These are phyloP conservation scores for Baorangia bicolor DNA, from an alignment of 768 basidiomycete genomes.

Conservation along the genomic window DNA sequence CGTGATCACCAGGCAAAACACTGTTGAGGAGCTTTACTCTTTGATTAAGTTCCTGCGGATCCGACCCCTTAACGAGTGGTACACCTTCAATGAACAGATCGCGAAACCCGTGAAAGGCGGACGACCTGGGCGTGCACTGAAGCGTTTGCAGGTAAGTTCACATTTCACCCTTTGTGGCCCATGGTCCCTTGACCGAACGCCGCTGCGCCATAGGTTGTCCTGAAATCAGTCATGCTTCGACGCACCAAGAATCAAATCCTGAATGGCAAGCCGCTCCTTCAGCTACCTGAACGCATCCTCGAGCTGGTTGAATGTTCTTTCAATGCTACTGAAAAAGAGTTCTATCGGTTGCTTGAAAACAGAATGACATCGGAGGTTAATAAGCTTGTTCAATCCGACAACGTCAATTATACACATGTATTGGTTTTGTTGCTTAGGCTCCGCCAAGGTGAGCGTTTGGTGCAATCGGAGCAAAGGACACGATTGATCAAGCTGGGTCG, in stretches of 20 bases:
- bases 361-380: slow-evolving; percentile 68
- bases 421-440: slow-evolving; percentile 74
- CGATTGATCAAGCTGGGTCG: neutral
- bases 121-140: slow-evolving; percentile 67
- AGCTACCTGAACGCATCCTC: slow-evolving; percentile 74
- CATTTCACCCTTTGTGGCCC: neutral
- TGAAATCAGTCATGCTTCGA: slow-evolving; percentile 87
- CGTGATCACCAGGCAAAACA: slow-evolving; percentile 66
- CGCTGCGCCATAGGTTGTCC: slow-evolving; percentile 55
- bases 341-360: slow-evolving; percentile 71
- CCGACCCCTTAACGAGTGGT: slow-evolving; percentile 77
- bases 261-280: slow-evolving; percentile 80
- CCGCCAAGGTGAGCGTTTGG: slow-evolving; percentile 70
- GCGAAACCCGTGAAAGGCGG: slow-evolving; percentile 75
- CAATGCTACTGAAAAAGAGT: slow-evolving; percentile 69
- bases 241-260: slow-evolving; percentile 71
- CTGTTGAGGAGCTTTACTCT: slow-evolving; percentile 84
- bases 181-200: neutral
- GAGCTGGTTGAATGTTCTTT: slow-evolving; percentile 76
- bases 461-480: neutral
- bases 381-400: slow-evolving; percentile 56
- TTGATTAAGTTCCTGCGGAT: slow-evolving; percentile 86
- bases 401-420: slow-evolving; percentile 65
- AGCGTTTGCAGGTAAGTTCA: slow-evolving; percentile 66
- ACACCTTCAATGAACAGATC: slow-evolving; percentile 76